A percentile compares a stretch with the other conserved stretches of the same genome.
Evolutionary conservation across 192 early-diverging fungal genomes (phyloP).

Genomic region (Coemansia sp.): DNA sequence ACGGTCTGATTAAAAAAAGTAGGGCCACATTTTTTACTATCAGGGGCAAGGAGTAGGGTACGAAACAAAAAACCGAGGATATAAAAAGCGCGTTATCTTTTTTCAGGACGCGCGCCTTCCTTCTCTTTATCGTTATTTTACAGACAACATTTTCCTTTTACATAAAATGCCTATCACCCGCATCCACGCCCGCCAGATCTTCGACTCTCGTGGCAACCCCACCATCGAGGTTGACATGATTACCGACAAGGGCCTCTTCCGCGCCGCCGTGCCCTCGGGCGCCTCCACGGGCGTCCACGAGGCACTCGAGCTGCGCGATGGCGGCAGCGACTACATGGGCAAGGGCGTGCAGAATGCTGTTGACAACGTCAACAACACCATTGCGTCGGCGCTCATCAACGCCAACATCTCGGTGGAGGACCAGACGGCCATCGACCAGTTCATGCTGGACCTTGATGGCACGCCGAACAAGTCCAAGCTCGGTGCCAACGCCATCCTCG

Average conservation of each 20-base stretch:
- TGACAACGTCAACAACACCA: conserved; percentile 85
- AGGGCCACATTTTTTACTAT: conserved; percentile 3
- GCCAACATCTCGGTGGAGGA: conserved; percentile 82
- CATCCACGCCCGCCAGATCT: conserved; percentile 94
- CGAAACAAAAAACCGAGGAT: background rate
- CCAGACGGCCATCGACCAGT: conserved; percentile 88
- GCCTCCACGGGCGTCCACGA: conserved; percentile 99
- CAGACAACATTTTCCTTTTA: background rate
- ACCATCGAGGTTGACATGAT: conserved; percentile 98
- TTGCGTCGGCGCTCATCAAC: conserved; percentile 80
- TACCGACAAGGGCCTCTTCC: conserved; percentile 93
- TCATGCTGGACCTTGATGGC: conserved; percentile 91
- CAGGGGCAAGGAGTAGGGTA: background rate
- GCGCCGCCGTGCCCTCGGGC: conserved; percentile 96
- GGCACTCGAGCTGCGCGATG: conserved; percentile 97
- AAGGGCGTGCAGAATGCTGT: conserved; percentile 94
- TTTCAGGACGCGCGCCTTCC: background rate
- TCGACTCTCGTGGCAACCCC: conserved; percentile 98
- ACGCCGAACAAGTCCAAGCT: conserved; percentile 95
- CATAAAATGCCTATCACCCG: conserved; percentile 67
- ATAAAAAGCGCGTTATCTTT: conserved; percentile 10
- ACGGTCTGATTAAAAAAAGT: background rate
- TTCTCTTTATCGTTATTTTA: conserved; percentile 8
- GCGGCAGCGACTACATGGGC: conserved; percentile 85
- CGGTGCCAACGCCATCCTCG: conserved; percentile 98